phyloP scores from a whole-genome alignment of 2,329 filamentous ascomycete species.

The Acrocalymma vagum region DNA sequence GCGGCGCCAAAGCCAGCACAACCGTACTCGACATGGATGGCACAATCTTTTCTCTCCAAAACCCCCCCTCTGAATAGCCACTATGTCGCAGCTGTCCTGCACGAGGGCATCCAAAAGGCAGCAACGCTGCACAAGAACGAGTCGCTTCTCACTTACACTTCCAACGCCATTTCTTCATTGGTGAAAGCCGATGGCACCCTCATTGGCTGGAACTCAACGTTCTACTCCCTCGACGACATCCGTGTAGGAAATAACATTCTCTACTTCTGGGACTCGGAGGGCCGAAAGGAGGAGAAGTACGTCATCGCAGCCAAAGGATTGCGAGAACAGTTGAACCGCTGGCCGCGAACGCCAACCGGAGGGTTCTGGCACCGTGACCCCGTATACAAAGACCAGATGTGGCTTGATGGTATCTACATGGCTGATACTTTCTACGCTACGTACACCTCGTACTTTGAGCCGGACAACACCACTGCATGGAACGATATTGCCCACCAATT shows the following conservation, averaged over 20 bases:
- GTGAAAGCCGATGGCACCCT: slow-evolving; percentile 59
- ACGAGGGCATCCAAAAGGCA: slow-evolving; percentile 57
- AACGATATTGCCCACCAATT: slow-evolving; percentile 52
- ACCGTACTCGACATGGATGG: slow-evolving; percentile 52
- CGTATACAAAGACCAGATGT: slow-evolving; percentile 63
- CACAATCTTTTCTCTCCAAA: slow-evolving; percentile 58
- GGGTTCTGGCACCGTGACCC: slow-evolving; percentile 64
- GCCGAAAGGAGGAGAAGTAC: slow-evolving; percentile 55
- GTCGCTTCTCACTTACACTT: slow-evolving; percentile 55
- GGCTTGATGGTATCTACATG: slow-evolving; percentile 63
- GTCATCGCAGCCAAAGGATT: slow-evolving; percentile 58
- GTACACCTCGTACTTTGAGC: slow-evolving; percentile 48
- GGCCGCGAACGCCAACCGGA: slow-evolving; percentile 59
- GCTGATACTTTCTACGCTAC: slow-evolving; percentile 50
- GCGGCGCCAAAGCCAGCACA: slow-evolving; percentile 30
- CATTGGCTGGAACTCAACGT: slow-evolving; percentile 55
- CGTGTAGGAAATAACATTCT: slow-evolving; percentile 63
- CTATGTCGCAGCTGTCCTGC: slow-evolving; percentile 58
- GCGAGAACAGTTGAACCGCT: slow-evolving; percentile 56
- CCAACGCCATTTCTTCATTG: slow-evolving; percentile 57
- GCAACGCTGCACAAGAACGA: slow-evolving; percentile 55
- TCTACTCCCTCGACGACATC: slow-evolving; percentile 60
- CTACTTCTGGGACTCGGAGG: slow-evolving; percentile 57
- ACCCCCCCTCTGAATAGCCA: slow-evolving; percentile 49
- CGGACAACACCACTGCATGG: slow-evolving; percentile 51